phyloP scores from a whole-genome alignment of 1,139 yeast species.

The Pneumocystis wakefieldiae region DNA sequence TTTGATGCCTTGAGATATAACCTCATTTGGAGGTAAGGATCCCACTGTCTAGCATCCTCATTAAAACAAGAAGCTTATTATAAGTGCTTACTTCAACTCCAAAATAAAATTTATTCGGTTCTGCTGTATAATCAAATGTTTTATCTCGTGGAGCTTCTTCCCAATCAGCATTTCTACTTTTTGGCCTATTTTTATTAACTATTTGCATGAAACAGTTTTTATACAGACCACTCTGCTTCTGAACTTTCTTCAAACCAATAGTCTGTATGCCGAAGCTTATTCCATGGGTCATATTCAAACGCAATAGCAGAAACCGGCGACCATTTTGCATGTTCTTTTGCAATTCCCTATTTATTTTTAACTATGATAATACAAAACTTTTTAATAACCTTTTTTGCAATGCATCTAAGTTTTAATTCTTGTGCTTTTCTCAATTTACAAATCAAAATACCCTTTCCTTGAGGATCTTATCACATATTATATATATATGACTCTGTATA shows the following conservation, averaged over 20 bases:
- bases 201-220: constrained; percentile 28
- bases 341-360: constrained; percentile 42
- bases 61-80: neutral
- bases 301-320: constrained; percentile 95
- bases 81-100: constrained; percentile 46
- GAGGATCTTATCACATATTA: constrained; percentile 44
- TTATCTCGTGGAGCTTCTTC: constrained; percentile 52
- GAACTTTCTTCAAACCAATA: constrained; percentile 90
- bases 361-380: neutral
- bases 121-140: constrained; percentile 69
- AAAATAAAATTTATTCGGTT: constrained; percentile 65
- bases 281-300: constrained; percentile 99
- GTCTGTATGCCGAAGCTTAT: constrained; percentile 86
- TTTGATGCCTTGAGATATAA: constrained; percentile 65
- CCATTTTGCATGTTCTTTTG: constrained; percentile 98
- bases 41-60: constrained; percentile 50
- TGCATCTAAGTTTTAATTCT: constrained; percentile 73
- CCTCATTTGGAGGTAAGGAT: constrained; percentile 74
- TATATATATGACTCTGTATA: neutral
- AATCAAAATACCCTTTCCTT: constrained; percentile 66
- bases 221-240: constrained; percentile 58
- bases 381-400: constrained; percentile 57
- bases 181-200: constrained; percentile 17
- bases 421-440: constrained; percentile 89
- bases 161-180: constrained; percentile 75